These are phyloP conservation scores for Eucalyptus lansdowneana DNA, from an alignment of 345 rosid genomes.

Conservation along the genomic window DNA sequence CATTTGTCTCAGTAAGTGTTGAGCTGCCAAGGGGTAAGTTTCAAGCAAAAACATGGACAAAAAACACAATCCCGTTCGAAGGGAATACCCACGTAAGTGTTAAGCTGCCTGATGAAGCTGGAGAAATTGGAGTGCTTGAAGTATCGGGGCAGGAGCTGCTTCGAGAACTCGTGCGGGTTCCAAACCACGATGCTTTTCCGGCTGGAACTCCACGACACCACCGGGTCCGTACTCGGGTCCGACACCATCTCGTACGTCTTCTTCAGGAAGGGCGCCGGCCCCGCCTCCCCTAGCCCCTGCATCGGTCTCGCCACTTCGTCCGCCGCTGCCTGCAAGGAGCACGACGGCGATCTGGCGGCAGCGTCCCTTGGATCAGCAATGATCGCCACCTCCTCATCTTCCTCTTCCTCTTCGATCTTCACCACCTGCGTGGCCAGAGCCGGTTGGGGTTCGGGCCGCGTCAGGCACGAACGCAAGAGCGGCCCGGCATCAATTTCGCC, in stretches of 20 bases:
- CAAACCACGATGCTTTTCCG: conserved; percentile 38
- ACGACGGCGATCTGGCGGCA: neutral
- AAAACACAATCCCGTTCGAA: neutral
- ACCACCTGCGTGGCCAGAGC: neutral
- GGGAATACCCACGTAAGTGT: conserved; percentile 33
- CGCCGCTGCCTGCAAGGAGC: neutral
- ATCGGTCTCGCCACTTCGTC: conserved; percentile 1
- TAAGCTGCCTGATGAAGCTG: conserved; percentile 60
- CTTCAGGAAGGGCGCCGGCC: neutral
- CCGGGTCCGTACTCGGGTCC: neutral
- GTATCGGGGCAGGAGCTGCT: conserved; percentile 36
- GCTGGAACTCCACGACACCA: conserved; percentile 16
- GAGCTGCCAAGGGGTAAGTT: neutral
- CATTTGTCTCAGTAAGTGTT: too few relatives aligned
- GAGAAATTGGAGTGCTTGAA: conserved; percentile 69
- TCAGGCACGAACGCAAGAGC: neutral
- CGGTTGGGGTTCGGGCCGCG: neutral
- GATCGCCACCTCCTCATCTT: neutral
- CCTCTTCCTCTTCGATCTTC: neutral
- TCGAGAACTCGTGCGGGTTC: conserved; percentile 31
- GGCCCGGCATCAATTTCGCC: neutral
- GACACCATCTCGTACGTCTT: neutral
- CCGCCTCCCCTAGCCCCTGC: neutral
- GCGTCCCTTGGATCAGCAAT: neutral
- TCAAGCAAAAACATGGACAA: neutral